Percentiles rank a stretch among this genome's conserved stretches.
Conservation (phyloP, 306 rosid species). For the Fragaria vesca region DNA sequence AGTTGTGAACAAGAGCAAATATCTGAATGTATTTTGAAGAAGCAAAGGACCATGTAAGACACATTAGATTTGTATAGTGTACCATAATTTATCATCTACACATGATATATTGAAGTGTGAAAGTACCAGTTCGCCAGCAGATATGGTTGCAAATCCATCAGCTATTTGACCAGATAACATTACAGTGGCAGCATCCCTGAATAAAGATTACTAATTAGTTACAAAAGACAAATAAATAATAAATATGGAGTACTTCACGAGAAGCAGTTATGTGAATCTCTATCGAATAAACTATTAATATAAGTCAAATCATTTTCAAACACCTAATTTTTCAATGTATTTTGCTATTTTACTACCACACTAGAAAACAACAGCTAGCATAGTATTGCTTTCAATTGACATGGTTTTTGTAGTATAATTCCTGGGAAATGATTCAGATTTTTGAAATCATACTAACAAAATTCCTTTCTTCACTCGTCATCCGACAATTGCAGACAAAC, state of each 20-base stretch:
- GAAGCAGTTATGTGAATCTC: neutral
- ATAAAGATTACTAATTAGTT: constrained; percentile 5
- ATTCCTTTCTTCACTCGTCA: neutral
- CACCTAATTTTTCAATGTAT: neutral
- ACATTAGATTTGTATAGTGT: neutral
- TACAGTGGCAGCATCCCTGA: constrained; percentile 81
- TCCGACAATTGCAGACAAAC: neutral
- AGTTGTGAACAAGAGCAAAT: neutral
- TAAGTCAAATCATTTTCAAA: neutral
- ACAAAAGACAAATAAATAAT: neutral
- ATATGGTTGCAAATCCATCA: constrained; percentile 79
- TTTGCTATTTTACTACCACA: neutral
- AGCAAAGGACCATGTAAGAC: neutral
- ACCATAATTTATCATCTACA: neutral
- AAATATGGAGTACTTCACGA: neutral
- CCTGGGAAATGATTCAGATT: neutral
- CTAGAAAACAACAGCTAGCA: neutral
- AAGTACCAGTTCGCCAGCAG: constrained; percentile 90
- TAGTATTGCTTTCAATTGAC: neutral
- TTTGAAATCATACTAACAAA: neutral
- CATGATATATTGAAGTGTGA: neutral
- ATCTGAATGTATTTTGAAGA: neutral
- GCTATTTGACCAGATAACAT: constrained; percentile 99
- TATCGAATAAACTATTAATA: neutral
- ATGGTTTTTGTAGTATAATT: neutral